Evolutionary conservation across 257 asterid genomes (phyloP), one percentile per base, ranked within the genome.

Genomic region (Solanum bukasovii): DNA sequence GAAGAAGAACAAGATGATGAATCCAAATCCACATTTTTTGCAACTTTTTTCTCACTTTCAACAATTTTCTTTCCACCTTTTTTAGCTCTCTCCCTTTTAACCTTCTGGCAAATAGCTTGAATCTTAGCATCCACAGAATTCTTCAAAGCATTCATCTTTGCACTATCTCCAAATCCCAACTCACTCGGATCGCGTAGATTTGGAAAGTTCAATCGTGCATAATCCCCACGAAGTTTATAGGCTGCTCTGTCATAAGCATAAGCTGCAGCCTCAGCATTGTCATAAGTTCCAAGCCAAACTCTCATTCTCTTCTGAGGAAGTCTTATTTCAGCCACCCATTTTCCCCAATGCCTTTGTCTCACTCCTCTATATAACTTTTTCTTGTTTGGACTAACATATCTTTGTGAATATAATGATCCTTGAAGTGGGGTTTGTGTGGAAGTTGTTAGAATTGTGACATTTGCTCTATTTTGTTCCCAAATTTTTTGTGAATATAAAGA

Each of bases 281-380:
- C 99, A 90, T 96, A 96, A 87, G 99, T 97, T 31, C 99, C 99
- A 0, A 97, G 93, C 99, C 99, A 96, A 29, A 97, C 98, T 87
- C 99, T 90, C 92, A 92, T 91, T 86, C 99, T 87, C 90, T 97
- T 97, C 90, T 95, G 98, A 5, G 99, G 99, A 37, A 97, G 95
- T 33, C 99, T 89, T 25, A 96, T 97, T 70, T 97, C 99, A 6
- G 99, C 99, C n/a, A 97, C 99, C 99, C 99, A 97, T 72, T 94
- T 97, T 5, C 99, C 98, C 99, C 99, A 97, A 71, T 97, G 98
- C 91, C 99, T 91, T 91, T 97, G 99, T 88, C 99, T 89, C n/a
- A 97, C 99, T 1, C 99, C 99, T 73, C 99, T 89, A 90, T 97
- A 97, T 0, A 95, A 92, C 88, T 96, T 96, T 40, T 94, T 94